Base-by-base conservation (phyloP, 1,139 yeast species). In the Debaryomyces coudertii region DNA sequence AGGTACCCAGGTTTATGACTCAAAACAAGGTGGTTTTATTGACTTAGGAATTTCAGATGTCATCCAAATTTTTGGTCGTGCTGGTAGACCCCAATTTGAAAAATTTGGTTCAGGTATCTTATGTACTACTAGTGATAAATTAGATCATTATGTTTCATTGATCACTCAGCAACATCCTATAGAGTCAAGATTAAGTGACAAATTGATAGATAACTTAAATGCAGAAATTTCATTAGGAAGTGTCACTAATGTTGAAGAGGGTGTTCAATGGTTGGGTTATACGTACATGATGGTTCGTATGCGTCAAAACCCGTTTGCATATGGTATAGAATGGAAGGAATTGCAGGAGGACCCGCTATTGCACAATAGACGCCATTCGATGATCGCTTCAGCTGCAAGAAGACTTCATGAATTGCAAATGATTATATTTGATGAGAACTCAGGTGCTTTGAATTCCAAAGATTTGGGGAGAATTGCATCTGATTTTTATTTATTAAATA, bases 21-120 rank as follows among this genome's bases (percentile, higher is more conserved):
- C 99, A 0, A 90, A 92, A 60, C 88, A 87, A 47, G 99, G 99
- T 75, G 97, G 98, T 0, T 90, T 85, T 63, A 83, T 86, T 3
- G 99, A 95, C 61, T 74, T 95, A 45, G 97, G 98, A 2, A 92
- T 95, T 16, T 87, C 97, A 0, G 99, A 95, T 68, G 97, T 95
- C 30, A 87, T 95, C 51, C 99, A 95, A 69, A 95, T 95, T 57
- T 93, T 95, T 70, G 99, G 99, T 56, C 88, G 99, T 72, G 99
- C 99, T 34, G 99, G 99, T 69, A 83, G 99, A 69, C 99, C 99
- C 0, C 99, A 95, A 56, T 95, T 83, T 66, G 97, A 95, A 58
- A 82, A 81, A 47, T 86, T 79, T 61, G 99, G 99, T 73, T 88
- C 93, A 2, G 98, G 98, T 71, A 85, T 90, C 34, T 72, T 95